These are phyloP conservation scores for Eucalyptus melliodora DNA, from an alignment of 345 rosid species.

Conservation along the genomic window DNA sequence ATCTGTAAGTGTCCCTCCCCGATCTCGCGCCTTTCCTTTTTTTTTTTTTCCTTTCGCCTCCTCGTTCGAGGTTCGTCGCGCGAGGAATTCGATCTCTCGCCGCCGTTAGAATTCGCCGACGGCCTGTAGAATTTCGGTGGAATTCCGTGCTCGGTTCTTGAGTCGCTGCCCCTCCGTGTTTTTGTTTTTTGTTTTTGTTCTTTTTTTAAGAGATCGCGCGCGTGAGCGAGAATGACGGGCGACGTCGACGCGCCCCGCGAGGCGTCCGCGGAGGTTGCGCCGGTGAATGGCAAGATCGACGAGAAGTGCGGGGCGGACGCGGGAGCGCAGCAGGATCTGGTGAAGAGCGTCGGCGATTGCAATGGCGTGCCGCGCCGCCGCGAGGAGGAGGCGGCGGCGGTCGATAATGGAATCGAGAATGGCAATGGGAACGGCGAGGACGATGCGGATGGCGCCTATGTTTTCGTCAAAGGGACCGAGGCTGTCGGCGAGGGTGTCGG, in stretches of 20 bases:
- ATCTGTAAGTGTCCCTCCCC: background rate
- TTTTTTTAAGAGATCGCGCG: background rate
- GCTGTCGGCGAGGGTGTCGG: background rate
- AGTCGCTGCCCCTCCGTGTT: background rate
- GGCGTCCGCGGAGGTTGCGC: constrained; percentile 1
- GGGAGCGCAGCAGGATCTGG: constrained; percentile 16
- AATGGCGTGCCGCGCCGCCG: background rate
- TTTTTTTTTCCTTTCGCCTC: background rate
- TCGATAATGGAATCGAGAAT: background rate
- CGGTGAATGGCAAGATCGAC: constrained; percentile 9
- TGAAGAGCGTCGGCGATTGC: constrained; percentile 11
- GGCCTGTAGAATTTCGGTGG: background rate
- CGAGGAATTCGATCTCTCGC: background rate
- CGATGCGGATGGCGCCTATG: constrained; percentile 24
- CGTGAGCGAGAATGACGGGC: constrained; percentile 30
- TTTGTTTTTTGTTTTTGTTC: background rate
- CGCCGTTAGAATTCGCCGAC: background rate
- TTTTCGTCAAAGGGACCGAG: constrained; percentile 22
- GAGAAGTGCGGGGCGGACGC: constrained; percentile 8
- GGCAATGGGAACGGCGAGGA: constrained; percentile 13
- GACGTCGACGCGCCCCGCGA: constrained; percentile 31
- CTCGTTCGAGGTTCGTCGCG: background rate
- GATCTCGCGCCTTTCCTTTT: background rate
- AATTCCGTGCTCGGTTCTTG: background rate
- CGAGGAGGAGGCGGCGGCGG: background rate